A percentile compares a stretch with the other conserved stretches of the same genome.
These are phyloP conservation scores for Polytrichum commune DNA, from an alignment of 225 moss, liverwort and hornwort genomes.

Conservation along the genomic window DNA sequence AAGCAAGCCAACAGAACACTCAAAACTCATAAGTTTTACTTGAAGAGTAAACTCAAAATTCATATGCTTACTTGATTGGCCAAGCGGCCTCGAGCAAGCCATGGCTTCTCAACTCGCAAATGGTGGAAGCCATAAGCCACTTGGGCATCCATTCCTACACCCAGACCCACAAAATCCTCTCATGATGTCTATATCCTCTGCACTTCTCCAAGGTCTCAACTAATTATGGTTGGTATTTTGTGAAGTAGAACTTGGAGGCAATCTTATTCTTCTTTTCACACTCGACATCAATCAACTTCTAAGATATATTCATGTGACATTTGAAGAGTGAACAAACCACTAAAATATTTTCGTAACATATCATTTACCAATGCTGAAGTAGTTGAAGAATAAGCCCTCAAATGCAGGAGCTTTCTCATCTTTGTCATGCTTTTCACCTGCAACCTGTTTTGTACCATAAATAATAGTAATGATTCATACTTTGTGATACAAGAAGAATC, in stretches of 20 bases:
- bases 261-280: too few relatives aligned
- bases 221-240: too few relatives aligned
- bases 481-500: background rate
- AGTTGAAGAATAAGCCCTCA: constrained; percentile 90
- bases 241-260: too few relatives aligned
- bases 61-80: constrained; percentile 67
- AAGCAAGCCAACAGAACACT: background rate
- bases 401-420: constrained; percentile 49
- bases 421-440: constrained; percentile 39
- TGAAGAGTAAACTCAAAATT: too few relatives aligned
- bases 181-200: background rate
- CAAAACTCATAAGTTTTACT: background rate
- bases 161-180: constrained; percentile 1
- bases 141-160: constrained; percentile 97
- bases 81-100: constrained; percentile 82
- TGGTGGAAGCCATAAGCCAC: constrained; percentile 96
- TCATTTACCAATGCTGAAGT: constrained; percentile 83
- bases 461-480: background rate
- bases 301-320: too few relatives aligned
- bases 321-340: too few relatives aligned
- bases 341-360: too few relatives aligned
- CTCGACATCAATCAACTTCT: too few relatives aligned
- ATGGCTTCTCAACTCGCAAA: constrained; percentile 80
- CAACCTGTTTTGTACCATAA: constrained; percentile 21
- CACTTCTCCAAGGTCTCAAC: background rate